phyloP scores from a whole-genome alignment of 495 filamentous ascomycete genomes.

The Bacidia gigantensis region DNA sequence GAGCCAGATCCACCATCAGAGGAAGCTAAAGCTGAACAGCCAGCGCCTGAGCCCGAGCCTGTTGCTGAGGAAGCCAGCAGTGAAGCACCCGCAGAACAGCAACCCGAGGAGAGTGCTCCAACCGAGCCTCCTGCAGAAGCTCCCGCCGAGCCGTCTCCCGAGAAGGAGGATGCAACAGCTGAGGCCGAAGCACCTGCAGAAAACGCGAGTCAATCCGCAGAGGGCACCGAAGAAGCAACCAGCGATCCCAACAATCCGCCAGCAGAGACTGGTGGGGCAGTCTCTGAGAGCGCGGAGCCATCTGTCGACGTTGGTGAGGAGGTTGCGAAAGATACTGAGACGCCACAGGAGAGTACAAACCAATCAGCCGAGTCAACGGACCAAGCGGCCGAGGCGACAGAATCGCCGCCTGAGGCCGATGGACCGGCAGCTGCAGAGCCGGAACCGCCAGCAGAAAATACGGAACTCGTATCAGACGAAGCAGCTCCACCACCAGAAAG shows the following conservation, averaged over 20 bases:
- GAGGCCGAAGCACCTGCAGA: not conserved
- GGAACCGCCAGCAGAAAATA: not conserved
- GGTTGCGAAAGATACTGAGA: not conserved
- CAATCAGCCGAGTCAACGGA: not conserved
- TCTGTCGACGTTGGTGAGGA: not conserved
- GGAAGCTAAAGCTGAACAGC: not conserved
- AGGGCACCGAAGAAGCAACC: not conserved
- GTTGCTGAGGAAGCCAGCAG: not conserved
- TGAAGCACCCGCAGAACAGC: not conserved
- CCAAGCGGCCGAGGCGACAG: not conserved
- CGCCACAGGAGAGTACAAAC: not conserved
- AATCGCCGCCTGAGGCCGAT: not conserved
- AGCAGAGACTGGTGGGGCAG: not conserved
- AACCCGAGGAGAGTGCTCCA: not conserved
- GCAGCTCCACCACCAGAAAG: constrained; percentile 1
- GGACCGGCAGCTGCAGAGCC: not conserved
- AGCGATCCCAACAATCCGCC: not conserved
- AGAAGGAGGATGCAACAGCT: not conserved
- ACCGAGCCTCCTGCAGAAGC: not conserved
- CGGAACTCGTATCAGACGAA: not conserved
- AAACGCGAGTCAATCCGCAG: not conserved
- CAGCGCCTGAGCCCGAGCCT: not conserved
- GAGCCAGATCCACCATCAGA: not conserved
- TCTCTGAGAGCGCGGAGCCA: not conserved
- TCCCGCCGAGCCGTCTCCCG: not conserved